phyloP scores from a whole-genome alignment of 257 asterid genomes.

The Forsythia viridissima region DNA sequence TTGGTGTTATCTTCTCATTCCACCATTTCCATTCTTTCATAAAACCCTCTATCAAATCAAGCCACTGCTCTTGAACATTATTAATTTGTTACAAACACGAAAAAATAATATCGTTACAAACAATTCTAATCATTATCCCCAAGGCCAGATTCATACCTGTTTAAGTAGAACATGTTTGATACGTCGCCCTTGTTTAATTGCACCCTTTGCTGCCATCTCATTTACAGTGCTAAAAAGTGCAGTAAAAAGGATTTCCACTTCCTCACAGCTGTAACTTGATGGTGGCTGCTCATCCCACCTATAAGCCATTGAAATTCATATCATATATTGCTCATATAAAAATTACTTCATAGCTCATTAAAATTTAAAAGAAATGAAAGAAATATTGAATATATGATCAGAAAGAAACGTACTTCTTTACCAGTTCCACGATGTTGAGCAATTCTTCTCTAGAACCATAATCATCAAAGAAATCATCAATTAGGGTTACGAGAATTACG shows the following conservation, averaged over 20 bases:
- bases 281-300: constrained; percentile 32
- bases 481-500: constrained; percentile 1
- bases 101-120: neutral
- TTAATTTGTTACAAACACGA: neutral
- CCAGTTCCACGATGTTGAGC: constrained; percentile 13
- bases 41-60: constrained; percentile 10
- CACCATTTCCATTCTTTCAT: constrained; percentile 23
- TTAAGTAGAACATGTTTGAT: constrained; percentile 16
- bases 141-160: constrained; percentile 6
- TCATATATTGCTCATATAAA: neutral
- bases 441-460: constrained; percentile 31
- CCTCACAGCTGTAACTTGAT: constrained; percentile 1
- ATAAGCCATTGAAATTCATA: neutral
- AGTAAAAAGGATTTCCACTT: constrained; percentile 23
- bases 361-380: neutral
- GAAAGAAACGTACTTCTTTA: constrained; percentile 18
- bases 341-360: neutral
- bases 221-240: constrained; percentile 26
- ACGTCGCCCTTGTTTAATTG: constrained; percentile 27
- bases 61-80: constrained; percentile 23
- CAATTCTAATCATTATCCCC: too few species aligned
- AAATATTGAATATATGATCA: too few species aligned
- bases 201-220: constrained; percentile 31
- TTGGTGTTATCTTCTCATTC: constrained; percentile 2
- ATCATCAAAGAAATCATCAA: constrained; percentile 38